Percentiles rank a stretch among this genome's conserved stretches.
Conservation (phyloP, 2,329 filamentous ascomycete genomes). For the Huntiella abstrusa region DNA sequence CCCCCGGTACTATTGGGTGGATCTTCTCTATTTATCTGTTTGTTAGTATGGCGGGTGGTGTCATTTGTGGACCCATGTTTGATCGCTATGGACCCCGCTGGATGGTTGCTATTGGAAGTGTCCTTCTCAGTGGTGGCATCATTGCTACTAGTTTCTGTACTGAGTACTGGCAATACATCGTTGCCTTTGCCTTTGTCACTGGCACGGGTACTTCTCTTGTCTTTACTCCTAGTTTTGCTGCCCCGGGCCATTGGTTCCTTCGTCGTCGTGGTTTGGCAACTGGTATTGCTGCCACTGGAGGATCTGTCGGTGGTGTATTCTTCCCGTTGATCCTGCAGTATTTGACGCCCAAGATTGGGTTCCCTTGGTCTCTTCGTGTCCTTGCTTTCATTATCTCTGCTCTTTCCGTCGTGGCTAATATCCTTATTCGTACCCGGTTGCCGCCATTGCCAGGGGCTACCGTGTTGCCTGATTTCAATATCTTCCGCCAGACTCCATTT, state of each 20-base stretch:
- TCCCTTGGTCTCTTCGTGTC: slow-evolving; percentile 30
- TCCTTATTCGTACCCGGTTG: slow-evolving; percentile 34
- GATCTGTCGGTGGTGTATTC: slow-evolving; percentile 47
- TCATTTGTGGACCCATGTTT: slow-evolving; percentile 68
- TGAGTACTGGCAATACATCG: slow-evolving; percentile 62
- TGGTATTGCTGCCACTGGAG: slow-evolving; percentile 54
- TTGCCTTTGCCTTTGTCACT: slow-evolving; percentile 55
- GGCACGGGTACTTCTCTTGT: slow-evolving; percentile 57
- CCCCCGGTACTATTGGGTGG: slow-evolving; percentile 57
- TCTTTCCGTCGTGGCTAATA: slow-evolving; percentile 27
- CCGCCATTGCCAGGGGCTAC: slow-evolving; percentile 25
- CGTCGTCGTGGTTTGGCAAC: slow-evolving; percentile 56
- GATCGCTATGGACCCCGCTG: slow-evolving; percentile 53
- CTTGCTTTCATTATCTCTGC: slow-evolving; percentile 30
- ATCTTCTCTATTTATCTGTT: slow-evolving; percentile 72
- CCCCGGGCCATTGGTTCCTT: slow-evolving; percentile 64
- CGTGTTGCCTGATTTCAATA: slow-evolving; percentile 38
- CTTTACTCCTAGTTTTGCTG: slow-evolving; percentile 57
- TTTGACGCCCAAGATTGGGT: slow-evolving; percentile 28
- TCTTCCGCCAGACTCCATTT: slow-evolving; percentile 42
- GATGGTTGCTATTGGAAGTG: slow-evolving; percentile 45
- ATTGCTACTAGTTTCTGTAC: slow-evolving; percentile 51
- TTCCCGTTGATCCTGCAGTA: slow-evolving; percentile 33
- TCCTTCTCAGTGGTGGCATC: slow-evolving; percentile 41
- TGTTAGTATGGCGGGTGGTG: slow-evolving; percentile 60